Conservation (phyloP, 441 rosid genomes). For the Capsella rubella region DNA sequence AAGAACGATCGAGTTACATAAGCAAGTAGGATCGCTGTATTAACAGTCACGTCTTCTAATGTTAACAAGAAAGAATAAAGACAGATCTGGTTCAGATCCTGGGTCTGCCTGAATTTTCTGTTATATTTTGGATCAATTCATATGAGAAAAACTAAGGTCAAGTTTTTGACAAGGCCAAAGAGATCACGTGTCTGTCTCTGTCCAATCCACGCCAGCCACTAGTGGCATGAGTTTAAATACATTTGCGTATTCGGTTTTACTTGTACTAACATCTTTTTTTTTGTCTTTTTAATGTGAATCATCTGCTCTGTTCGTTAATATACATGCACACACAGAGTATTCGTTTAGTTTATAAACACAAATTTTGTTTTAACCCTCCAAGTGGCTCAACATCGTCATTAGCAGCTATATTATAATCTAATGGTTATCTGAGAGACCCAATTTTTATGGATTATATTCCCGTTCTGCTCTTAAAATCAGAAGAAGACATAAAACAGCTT, state of each 20-base stretch:
- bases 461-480: neutral
- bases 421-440: slow-evolving; percentile 2
- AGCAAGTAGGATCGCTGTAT: neutral
- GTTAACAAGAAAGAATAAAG: slow-evolving; percentile 1
- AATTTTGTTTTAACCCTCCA: slow-evolving; percentile 11
- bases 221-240: neutral
- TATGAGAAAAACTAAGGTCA: slow-evolving; percentile 28
- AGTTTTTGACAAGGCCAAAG: slow-evolving; percentile 39
- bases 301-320: slow-evolving; percentile 7
- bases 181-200: slow-evolving; percentile 44
- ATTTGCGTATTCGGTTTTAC: slow-evolving; percentile 29
- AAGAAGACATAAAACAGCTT: slow-evolving; percentile 42
- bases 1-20: neutral
- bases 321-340: slow-evolving; percentile 6
- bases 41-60: neutral
- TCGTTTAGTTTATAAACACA: slow-evolving; percentile 26
- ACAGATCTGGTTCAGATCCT: neutral
- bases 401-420: slow-evolving; percentile 25
- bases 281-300: neutral
- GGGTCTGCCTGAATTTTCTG: neutral
- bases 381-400: slow-evolving; percentile 33
- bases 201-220: slow-evolving; percentile 35
- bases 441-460: neutral
- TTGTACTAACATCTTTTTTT: neutral
- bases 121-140: slow-evolving; percentile 12